Conservation (phyloP, 495 filamentous ascomycete species). For the Glonium stellatum region DNA sequence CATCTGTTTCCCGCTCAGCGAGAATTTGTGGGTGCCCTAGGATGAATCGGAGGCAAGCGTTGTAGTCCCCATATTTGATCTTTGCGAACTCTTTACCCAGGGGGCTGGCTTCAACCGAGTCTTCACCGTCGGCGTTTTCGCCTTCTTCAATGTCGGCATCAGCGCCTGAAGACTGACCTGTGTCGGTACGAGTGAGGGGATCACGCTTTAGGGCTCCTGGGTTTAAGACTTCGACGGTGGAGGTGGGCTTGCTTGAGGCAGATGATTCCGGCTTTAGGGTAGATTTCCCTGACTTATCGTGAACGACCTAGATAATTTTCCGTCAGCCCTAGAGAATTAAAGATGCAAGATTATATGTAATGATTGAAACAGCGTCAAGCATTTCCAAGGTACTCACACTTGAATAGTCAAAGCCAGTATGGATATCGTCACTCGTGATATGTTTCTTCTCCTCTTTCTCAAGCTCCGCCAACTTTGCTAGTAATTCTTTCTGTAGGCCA, state of each 20-base stretch:
- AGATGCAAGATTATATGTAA: too few species aligned
- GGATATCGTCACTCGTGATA: slow-evolving; percentile 87
- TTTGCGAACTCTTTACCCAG: slow-evolving; percentile 71
- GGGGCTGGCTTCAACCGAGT: slow-evolving; percentile 64
- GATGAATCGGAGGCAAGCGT: slow-evolving; percentile 66
- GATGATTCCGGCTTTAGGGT: not conserved
- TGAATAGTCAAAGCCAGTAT: slow-evolving; percentile 83
- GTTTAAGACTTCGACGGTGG: slow-evolving; percentile 73
- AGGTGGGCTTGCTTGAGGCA: slow-evolving; percentile 23
- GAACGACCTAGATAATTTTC: not conserved
- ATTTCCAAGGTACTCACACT: slow-evolving; percentile 43
- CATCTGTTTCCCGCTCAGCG: slow-evolving; percentile 83
- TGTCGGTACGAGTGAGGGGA: slow-evolving; percentile 32
- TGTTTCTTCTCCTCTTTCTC: slow-evolving; percentile 83
- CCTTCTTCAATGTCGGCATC: slow-evolving; percentile 54
- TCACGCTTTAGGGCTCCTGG: slow-evolving; percentile 44
- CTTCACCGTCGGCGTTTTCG: slow-evolving; percentile 55
- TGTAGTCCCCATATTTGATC: slow-evolving; percentile 71
- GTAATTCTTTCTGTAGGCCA: slow-evolving; percentile 66
- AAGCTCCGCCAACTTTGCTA: slow-evolving; percentile 64
- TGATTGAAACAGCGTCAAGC: too few species aligned
- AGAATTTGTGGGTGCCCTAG: slow-evolving; percentile 66
- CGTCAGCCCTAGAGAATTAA: too few species aligned
- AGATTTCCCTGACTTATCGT: slow-evolving; percentile 5
- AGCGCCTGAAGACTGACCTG: slow-evolving; percentile 47